Conservation (phyloP, 352 stramenopile species). For the Globisporangium takayamanum region DNA sequence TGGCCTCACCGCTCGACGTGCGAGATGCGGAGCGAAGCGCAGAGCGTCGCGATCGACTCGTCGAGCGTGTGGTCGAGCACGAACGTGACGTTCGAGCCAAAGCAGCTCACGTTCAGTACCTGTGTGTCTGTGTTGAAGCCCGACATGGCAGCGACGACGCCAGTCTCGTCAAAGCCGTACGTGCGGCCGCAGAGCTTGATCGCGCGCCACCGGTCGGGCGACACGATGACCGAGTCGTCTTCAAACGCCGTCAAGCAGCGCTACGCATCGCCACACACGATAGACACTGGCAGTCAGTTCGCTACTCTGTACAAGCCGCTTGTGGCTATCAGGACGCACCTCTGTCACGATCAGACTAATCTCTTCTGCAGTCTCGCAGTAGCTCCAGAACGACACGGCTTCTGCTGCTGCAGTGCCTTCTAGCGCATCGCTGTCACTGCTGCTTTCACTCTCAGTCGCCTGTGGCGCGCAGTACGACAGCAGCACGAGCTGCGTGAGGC, state of each 20-base stretch:
- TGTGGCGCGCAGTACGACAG: constrained; percentile 25
- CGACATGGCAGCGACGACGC: constrained; percentile 83
- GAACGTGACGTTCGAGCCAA: constrained; percentile 77
- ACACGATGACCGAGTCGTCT: constrained; percentile 70
- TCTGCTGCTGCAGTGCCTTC: constrained; percentile 6
- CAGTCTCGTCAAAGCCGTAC: constrained; percentile 84
- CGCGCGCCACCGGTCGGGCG: constrained; percentile 76
- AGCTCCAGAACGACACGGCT: constrained; percentile 74
- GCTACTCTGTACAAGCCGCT: background rate
- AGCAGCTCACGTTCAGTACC: constrained; percentile 84
- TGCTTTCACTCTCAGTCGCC: background rate
- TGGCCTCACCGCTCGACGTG: constrained; percentile 44
- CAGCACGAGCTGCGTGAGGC: constrained; percentile 73
- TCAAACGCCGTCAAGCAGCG: constrained; percentile 60
- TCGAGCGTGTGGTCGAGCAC: constrained; percentile 78
- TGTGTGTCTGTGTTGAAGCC: constrained; percentile 70
- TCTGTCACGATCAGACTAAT: constrained; percentile 78
- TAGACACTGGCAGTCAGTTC: background rate
- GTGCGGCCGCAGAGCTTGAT: constrained; percentile 79
- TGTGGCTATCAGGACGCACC: constrained; percentile 7
- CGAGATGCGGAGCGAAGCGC: constrained; percentile 59
- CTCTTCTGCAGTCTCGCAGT: constrained; percentile 79
- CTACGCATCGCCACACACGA: constrained; percentile 7
- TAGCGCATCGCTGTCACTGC: background rate
- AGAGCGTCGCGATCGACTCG: constrained; percentile 60